phyloP scores from a whole-genome alignment of 352 stramenopile genomes.

The Pythium oligandrum region DNA sequence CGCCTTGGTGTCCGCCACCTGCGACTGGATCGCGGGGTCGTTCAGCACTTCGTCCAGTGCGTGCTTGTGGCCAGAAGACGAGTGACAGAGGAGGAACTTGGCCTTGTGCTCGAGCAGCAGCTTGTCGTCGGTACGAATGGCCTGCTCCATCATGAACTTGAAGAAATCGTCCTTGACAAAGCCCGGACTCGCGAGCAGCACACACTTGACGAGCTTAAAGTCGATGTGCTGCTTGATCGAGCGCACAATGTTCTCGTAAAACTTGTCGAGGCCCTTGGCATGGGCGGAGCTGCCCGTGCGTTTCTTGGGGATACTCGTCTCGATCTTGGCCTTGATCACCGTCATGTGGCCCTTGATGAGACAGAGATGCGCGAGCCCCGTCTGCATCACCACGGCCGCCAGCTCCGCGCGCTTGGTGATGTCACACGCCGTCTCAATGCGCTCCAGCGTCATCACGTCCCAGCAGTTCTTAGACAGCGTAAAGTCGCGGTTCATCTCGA shows the following conservation, averaged over 20 bases:
- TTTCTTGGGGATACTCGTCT: conserved; percentile 97
- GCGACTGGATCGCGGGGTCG: conserved; percentile 88
- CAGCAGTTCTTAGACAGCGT: conserved; percentile 95
- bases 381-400: conserved; percentile 95
- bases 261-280: conserved; percentile 92
- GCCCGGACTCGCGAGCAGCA: conserved; percentile 94
- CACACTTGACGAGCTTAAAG: conserved; percentile 95
- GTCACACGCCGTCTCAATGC: conserved; percentile 94
- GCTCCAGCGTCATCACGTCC: conserved; percentile 97
- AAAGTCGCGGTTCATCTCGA: conserved; percentile 96
- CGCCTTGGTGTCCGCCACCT: conserved; percentile 95
- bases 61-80: conserved; percentile 96
- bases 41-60: conserved; percentile 96
- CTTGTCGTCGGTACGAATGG: conserved; percentile 92
- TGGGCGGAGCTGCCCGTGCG: conserved; percentile 91
- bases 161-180: conserved; percentile 99
- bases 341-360: conserved; percentile 97
- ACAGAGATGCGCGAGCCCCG: conserved; percentile 94
- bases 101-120: conserved; percentile 94
- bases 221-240: conserved; percentile 95
- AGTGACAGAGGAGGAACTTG: conserved; percentile 95
- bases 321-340: conserved; percentile 92
- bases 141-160: conserved; percentile 92
- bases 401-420: conserved; percentile 94
- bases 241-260: conserved; percentile 96